Evolutionary conservation across 2,329 filamentous ascomycete species (phyloP).

Genomic region (Talaromyces sp.): DNA sequence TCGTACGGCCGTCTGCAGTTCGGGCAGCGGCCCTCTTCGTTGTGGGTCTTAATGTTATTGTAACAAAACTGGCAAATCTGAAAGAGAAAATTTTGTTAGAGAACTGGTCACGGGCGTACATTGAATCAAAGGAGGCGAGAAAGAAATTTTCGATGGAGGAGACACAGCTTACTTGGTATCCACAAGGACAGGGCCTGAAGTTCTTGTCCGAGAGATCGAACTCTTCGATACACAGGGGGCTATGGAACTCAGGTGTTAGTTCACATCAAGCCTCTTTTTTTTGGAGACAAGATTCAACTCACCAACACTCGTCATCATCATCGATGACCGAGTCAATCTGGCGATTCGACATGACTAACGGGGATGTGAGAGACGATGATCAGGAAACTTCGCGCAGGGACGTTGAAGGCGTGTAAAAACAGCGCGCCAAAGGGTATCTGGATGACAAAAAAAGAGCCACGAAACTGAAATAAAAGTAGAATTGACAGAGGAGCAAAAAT

Average conservation of each 20-base stretch:
- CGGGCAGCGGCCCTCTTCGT: conserved; percentile 89
- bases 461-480: conserved; percentile 2
- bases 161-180: conserved; percentile 72
- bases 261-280: conserved; percentile 3
- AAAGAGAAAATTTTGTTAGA: conserved; percentile 5
- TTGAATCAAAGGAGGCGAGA: background rate
- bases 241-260: conserved; percentile 36
- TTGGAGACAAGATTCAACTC: conserved; percentile 14
- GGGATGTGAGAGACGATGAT: conserved; percentile 15
- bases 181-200: conserved; percentile 93
- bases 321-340: conserved; percentile 45
- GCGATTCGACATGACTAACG: conserved; percentile 37
- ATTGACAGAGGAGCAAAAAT: background rate
- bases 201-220: conserved; percentile 97
- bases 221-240: conserved; percentile 96
- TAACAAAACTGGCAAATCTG: conserved; percentile 99
- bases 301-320: conserved; percentile 46
- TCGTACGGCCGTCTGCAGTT: conserved; percentile 94
- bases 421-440: background rate
- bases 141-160: background rate
- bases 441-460: background rate
- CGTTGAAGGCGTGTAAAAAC: background rate
- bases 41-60: conserved; percentile 97
- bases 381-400: background rate
- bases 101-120: background rate